Evolutionary conservation across 2,329 filamentous ascomycete genomes (phyloP), one percentile per base, ranked within the genome.

Genomic region (Penicillium digitatum): DNA sequence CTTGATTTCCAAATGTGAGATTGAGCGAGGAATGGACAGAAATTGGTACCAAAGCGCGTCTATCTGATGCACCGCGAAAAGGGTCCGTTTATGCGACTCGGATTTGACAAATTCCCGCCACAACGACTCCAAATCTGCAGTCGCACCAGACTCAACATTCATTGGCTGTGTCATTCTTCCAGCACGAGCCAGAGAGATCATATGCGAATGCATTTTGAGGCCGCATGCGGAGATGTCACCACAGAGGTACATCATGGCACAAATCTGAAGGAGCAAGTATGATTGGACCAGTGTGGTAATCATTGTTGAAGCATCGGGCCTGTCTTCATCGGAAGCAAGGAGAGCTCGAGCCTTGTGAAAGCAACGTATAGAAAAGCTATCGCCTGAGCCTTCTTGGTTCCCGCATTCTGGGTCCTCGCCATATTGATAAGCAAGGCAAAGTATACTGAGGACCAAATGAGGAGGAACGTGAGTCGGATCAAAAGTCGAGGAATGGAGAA

Each of bases 21-120:
- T 64, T 10, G 58, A 65, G 34, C 64, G 63, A 0, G 64, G 64
- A 12, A 67, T 64, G 2, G 64, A 66, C 3, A 77, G 62, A 47
- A 77, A 68, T 47, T 77, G 74, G 54, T 78, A 78, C 72, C 74
- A 77, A 2, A 77, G 58, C 0, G 75, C 68, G 52, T 78, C 76
- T 26, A 77, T 67, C 52, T 78, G 75, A 55, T 78, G 75, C 0
- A 74, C 67, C 10, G 75, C 73, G 48, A 76, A 75, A 8, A 74
- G 53, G 0, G 76, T 78, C 18, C 76, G 71, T 52, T 78, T 78
- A 38, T 71, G 69, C 0, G 75, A 74, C 54, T 78, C 76, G 0
- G 67, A 55, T 46, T 59, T 60, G 34, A 72, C 65, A 38, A 76
- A 76, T 35, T 69, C 57, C n/a, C 60, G 61, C 76, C 75, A 78